Evolutionary conservation across 2,329 filamentous ascomycete species (phyloP).

Genomic region (Claviceps purpurea): DNA sequence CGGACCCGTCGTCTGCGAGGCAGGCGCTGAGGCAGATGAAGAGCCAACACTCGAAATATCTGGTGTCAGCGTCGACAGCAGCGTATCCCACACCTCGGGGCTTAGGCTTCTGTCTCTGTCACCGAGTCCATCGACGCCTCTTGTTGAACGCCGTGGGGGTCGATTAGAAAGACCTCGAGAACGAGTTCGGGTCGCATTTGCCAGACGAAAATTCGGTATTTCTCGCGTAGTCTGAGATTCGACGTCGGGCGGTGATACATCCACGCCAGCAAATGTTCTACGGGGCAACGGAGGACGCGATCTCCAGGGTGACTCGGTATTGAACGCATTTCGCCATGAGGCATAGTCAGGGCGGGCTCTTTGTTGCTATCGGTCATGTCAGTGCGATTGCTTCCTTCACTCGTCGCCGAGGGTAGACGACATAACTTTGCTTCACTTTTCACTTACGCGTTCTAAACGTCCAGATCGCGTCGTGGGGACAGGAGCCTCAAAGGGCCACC

Average conservation of each 20-base stretch:
- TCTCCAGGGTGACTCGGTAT: neutral
- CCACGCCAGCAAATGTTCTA: neutral
- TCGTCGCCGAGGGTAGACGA: neutral
- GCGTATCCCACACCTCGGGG: conserved; percentile 67
- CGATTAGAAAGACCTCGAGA: conserved; percentile 2
- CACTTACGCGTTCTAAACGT: neutral
- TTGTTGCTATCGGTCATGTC: neutral
- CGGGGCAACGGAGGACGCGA: neutral
- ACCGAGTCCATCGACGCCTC: conserved; percentile 56
- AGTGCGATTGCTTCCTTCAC: neutral
- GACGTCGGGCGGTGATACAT: neutral
- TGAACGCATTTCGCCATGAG: neutral
- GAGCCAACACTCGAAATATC: conserved; percentile 72
- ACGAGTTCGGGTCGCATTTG: neutral
- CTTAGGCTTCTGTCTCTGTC: conserved; percentile 77
- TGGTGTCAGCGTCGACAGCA: conserved; percentile 66
- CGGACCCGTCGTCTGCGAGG: conserved; percentile 27
- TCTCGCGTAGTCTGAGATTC: neutral
- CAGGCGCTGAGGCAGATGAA: conserved; percentile 58
- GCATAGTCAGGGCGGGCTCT: neutral
- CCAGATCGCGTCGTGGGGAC: neutral
- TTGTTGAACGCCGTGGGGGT: conserved; percentile 2
- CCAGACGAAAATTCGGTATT: neutral
- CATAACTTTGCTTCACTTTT: neutral
- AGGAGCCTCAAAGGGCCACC: conserved; percentile 13